Base-by-base conservation (phyloP, 2,329 filamentous ascomycete genomes). In the Trichoderma semiorbis region DNA sequence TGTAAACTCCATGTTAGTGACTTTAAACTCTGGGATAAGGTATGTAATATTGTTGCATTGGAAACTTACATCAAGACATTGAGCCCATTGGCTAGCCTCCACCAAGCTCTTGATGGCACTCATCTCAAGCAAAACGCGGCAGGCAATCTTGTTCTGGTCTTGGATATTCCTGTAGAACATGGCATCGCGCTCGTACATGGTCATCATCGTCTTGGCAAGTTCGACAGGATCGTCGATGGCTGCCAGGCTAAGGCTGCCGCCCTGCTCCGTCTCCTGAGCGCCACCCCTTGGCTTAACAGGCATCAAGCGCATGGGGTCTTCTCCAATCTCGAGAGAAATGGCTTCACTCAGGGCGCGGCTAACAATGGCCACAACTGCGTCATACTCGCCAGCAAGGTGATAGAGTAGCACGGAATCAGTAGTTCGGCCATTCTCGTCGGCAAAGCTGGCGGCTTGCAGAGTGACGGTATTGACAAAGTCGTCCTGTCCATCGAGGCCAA, bases 351-450 rank as follows among this genome's bases (percentile, higher is more conserved):
- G 86, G 4, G 95, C 92, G 50, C 94, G 92, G 81, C 95, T 97
- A 78, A 98, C 89, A 75, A 98, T 95, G 30, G 89, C 85, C 57
- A 98, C 90, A n/a, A 98, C 97, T 69, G 91, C 94, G 80, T 99
- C 94, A 80, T 97, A 98, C 80, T 99, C 95, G 78, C 94, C 93
- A 0, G 96, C 95, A 57, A 99, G 86, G 80, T 99, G 95, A 81
- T 97, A 98, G 66, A 99, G 86, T 65, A 99, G 87, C 16, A 98
- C 95, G 2, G 97, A 95, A 81, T 99, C 96, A 0, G 95, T 97
- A 2, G 92, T 94, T 64, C 97, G 90, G 50, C 96, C 95, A 77
- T 95, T 97, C 80, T 98, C 95, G 76, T 99, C 95, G 5, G 96
- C 96, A 78, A 95, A 93, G 74, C 92, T 91, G 53, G 96, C 96